phyloP scores from a whole-genome alignment of 2,329 filamentous ascomycete genomes.

The Fusarium heterosporum region DNA sequence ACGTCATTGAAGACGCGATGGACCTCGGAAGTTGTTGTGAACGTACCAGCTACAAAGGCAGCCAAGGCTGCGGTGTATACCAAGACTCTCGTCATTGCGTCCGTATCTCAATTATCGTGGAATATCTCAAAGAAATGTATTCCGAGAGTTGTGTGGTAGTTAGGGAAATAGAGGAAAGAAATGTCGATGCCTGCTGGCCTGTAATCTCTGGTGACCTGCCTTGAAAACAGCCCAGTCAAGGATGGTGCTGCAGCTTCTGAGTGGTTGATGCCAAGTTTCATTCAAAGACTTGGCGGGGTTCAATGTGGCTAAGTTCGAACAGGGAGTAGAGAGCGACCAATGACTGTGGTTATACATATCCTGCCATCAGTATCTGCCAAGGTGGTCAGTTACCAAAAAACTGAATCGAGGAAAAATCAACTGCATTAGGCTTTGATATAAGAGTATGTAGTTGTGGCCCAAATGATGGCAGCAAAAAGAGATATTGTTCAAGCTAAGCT shows the following conservation, averaged over 20 bases:
- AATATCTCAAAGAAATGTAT: conserved; percentile 1
- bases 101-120: conserved; percentile 1
- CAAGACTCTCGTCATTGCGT: conserved; percentile 57
- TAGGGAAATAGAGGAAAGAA: conserved; percentile 38
- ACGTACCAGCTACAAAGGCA: conserved; percentile 59
- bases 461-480: too few species aligned
- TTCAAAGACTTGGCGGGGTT: conserved; percentile 23
- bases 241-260: conserved; percentile 32
- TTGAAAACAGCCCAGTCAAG: conserved; percentile 32
- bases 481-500: too few species aligned
- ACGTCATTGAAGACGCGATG: conserved; percentile 44
- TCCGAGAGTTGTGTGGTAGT: conserved; percentile 8
- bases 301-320: conserved; percentile 26
- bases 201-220: conserved; percentile 29
- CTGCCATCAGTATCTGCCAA: not conserved
- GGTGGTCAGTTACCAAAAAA: not conserved
- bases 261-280: conserved; percentile 43
- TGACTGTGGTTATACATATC: not conserved
- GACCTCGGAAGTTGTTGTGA: conserved; percentile 6
- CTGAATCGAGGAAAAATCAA: not conserved
- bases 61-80: conserved; percentile 58
- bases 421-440: too few species aligned
- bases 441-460: too few species aligned
- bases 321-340: conserved; percentile 7
- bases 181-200: conserved; percentile 40